A percentile compares a stretch with the other conserved stretches of the same genome.
phyloP scores from a whole-genome alignment of 1,284 basidiomycete species.

The Austropuccinia psidii region DNA sequence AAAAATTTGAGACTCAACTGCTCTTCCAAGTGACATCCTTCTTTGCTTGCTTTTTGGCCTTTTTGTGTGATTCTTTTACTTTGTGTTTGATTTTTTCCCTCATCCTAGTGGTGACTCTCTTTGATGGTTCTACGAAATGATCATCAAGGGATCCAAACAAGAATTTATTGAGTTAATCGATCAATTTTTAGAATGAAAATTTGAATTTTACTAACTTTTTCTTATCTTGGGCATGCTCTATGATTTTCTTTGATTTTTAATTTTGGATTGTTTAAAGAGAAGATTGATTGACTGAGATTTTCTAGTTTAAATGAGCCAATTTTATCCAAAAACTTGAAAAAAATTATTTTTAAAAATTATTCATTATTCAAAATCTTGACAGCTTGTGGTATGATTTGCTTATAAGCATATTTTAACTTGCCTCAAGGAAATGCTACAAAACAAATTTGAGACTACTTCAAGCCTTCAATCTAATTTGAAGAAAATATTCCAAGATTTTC shows the following conservation, averaged over 20 bases:
- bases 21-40: conserved; percentile 84
- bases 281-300: too few relatives aligned
- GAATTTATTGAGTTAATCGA: neutral
- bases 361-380: neutral
- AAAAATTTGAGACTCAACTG: conserved; percentile 61
- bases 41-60: conserved; percentile 68
- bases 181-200: neutral
- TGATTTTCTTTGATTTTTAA: neutral
- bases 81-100: conserved; percentile 72
- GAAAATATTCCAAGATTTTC: too few relatives aligned
- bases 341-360: too few relatives aligned
- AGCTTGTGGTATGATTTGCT: neutral
- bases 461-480: too few relatives aligned
- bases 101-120: conserved; percentile 64
- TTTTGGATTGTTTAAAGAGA: neutral
- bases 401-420: too few relatives aligned
- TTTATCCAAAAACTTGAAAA: too few relatives aligned
- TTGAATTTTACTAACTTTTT: conserved; percentile 10
- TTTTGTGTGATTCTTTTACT: conserved; percentile 67
- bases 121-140: conserved; percentile 66
- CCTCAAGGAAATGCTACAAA: too few relatives aligned
- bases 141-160: neutral
- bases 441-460: too few relatives aligned
- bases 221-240: conserved; percentile 27
- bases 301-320: too few relatives aligned